Percentiles rank a stretch among this genome's conserved stretches.
Evolutionary conservation across 2,329 filamentous ascomycete genomes (phyloP).

Genomic region (Chaetomiaceae sp.): DNA sequence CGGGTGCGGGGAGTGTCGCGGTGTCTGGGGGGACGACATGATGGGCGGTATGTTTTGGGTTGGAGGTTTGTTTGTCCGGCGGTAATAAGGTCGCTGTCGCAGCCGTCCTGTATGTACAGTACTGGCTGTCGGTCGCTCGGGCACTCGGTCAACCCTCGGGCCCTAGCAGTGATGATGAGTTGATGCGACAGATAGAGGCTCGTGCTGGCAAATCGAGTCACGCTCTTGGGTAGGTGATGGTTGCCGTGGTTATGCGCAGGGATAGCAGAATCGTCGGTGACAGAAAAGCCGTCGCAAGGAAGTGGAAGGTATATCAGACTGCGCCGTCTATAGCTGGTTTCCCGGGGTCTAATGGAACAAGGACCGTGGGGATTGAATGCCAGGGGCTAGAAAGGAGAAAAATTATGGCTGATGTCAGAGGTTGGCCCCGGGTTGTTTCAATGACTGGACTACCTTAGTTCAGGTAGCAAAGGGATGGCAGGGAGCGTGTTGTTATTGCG

Average conservation of each 20-base stretch:
- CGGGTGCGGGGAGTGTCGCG: conserved; percentile 55
- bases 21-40: conserved; percentile 52
- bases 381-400: neutral
- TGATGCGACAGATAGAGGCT: neutral
- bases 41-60: conserved; percentile 2
- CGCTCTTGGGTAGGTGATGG: neutral
- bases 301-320: conserved; percentile 15
- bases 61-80: neutral
- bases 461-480: neutral
- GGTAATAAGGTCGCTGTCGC: neutral
- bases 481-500: neutral
- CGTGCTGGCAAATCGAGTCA: neutral
- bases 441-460: neutral
- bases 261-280: neutral
- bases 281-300: neutral
- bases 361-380: neutral
- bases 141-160: neutral
- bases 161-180: neutral
- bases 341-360: conserved; percentile 1
- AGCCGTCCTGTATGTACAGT: neutral
- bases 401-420: conserved; percentile 10
- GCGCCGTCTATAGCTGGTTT: conserved; percentile 16
- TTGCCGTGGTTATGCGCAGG: conserved; percentile 15
- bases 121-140: neutral
- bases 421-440: conserved; percentile 3